Evolutionary conservation across 208 protist species (phyloP), one percentile per base, ranked within the genome.

Genomic region (Trichomonas vaginalis): DNA sequence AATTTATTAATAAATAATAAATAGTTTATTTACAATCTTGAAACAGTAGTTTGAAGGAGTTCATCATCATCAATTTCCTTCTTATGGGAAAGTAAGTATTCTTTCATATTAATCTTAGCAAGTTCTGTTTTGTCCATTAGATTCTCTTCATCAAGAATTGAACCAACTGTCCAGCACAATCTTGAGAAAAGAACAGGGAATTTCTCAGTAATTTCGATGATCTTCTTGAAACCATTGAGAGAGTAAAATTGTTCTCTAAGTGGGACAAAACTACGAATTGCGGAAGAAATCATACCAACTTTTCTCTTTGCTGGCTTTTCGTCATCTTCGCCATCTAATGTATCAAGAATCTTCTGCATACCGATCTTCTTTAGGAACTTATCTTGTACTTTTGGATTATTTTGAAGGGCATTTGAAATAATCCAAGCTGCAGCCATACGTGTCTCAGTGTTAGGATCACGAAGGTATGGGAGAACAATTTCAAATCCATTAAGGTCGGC

Each of bases 391-490:
- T 88, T 88, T 17, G 82, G 82, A 48, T 88, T 88, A 48, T 88
- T 88, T 88, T 88, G 82, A 9, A 88, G 40, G 17, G 40, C 37
- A 48, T 88, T 88, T 46, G 82, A 45, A 45, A 88, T 47, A 88
- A 88, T 88, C 82, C 82, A 88, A 88, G 82, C 82, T 10, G 82
- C 82, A 21, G 82, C 82, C 82, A 88, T 88, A 32, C 82, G 35
- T 0, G 37, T 40, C 32, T 88, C 82, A 35, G 82, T 47, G 37
- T 88, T 47, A 10, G 14, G 1, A 40, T 88, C 17, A n/a, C 37
- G n/a, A 10, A 88, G 40, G 14, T 45, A 88, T 48, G 82, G 82
- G n/a, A 88, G 0, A 47, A 88, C 82, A 47, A 47, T 47, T 21
- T 88, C 82, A 47, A 47, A 88, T 6, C 82, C 82, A n/a, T 88